These are phyloP conservation scores for Aphanomyces invadans DNA, from an alignment of 352 stramenopile species.

Conservation along the genomic window DNA sequence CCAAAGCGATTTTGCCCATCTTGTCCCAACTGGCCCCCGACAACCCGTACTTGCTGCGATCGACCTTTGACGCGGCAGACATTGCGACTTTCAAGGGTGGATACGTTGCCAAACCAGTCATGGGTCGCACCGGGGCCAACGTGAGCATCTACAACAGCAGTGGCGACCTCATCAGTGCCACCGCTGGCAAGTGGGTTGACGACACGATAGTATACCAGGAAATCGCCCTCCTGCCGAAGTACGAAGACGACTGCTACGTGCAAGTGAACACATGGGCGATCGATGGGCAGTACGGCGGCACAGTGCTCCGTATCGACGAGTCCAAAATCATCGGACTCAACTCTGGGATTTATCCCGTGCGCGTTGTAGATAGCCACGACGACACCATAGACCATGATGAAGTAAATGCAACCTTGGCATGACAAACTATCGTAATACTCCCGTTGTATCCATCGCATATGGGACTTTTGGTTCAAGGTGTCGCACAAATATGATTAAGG, in stretches of 20 bases:
- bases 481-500: not conserved
- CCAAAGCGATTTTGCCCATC: conserved; percentile 24
- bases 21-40: conserved; percentile 11
- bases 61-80: conserved; percentile 11
- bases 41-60: conserved; percentile 20
- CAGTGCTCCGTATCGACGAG: conserved; percentile 20
- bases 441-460: too few species aligned
- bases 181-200: conserved; percentile 19
- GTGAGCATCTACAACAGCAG: conserved; percentile 19
- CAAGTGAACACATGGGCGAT: conserved; percentile 25
- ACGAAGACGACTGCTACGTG: conserved; percentile 20
- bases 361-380: not conserved
- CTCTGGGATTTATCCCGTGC: conserved; percentile 20
- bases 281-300: conserved; percentile 21
- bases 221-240: conserved; percentile 20
- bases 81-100: conserved; percentile 8
- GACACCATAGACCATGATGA: not conserved
- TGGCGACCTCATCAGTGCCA: conserved; percentile 21
- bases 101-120: conserved; percentile 23
- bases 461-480: too few species aligned
- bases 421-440: not conserved
- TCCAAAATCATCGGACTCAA: conserved; percentile 25
- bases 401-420: not conserved
- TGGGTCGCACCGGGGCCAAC: conserved; percentile 23
- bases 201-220: conserved; percentile 26